Evolutionary conservation across 768 basidiomycete species (phyloP).

Genomic region (Paxillus involutus): DNA sequence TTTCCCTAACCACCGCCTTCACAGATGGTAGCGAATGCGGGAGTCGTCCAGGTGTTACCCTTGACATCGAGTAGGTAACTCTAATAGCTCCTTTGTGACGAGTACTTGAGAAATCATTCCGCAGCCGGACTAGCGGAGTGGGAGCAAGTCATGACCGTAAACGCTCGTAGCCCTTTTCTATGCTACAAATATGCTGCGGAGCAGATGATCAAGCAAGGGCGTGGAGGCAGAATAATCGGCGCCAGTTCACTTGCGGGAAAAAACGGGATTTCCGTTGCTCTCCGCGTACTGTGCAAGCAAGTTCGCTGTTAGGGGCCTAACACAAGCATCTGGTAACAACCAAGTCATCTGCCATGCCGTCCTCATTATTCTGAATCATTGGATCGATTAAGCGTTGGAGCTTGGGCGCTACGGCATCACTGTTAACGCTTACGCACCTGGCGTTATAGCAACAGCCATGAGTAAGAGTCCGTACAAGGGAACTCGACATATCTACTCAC

Average conservation of each 20-base stretch:
- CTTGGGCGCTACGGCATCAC: constrained; percentile 35
- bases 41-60: not conserved
- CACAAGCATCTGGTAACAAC: constrained; percentile 36
- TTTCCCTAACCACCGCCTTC: not conserved
- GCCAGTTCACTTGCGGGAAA: constrained; percentile 19
- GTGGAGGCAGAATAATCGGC: constrained; percentile 57
- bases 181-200: constrained; percentile 65
- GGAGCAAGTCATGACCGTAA: constrained; percentile 47
- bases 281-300: constrained; percentile 37
- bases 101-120: not conserved
- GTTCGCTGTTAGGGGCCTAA: constrained; percentile 42
- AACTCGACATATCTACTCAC: not conserved
- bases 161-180: constrained; percentile 56
- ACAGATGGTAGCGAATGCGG: constrained; percentile 22
- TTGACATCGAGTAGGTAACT: not conserved
- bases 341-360: not conserved
- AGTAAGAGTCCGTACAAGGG: constrained; percentile 20
- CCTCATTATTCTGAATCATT: not conserved
- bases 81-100: not conserved
- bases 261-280: not conserved
- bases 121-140: constrained; percentile 36
- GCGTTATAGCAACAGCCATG: constrained; percentile 30
- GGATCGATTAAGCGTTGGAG: constrained; percentile 22
- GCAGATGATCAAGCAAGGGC: constrained; percentile 56
- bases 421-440: constrained; percentile 42